Base-by-base conservation (phyloP, 106 monocot species). In the Alisma plantagoaquatica region DNA sequence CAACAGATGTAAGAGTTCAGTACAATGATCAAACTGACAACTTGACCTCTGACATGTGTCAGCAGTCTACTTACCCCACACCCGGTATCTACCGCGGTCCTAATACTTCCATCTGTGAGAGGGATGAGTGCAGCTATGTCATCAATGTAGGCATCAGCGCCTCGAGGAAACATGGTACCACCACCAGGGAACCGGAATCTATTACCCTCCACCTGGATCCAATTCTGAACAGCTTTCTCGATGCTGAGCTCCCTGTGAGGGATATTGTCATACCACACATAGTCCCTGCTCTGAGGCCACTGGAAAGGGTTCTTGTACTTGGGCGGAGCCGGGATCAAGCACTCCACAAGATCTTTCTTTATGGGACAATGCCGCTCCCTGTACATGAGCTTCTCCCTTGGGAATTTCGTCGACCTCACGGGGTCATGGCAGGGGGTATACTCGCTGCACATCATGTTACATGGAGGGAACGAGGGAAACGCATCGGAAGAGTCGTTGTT, bases 181-280 rank as follows among this genome's bases (percentile, higher is more conserved):
- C 84, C 84, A 4, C 84, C 84, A 2, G 84, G 79, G 48, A 85
- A 85, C 26, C 75, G 33, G 27, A 85, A 76, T 26, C 73, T 66
- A 5, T 85, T 58, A 0, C 73, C 79, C 23, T 84, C 72, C 3
- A 85, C 79, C 29, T 85, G 84, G 46, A 85, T 67, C 84, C 84
- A 85, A 48, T 85, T 85, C 69, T 85, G 84, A 28, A 79, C 79
- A 10, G 84, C 75, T 54, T 75, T 84, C 65, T 84, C 84, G 19
- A 84, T 79, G 61, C 84, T 84, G 20, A 84, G 79, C 23, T 75
- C 75, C 59, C 57, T 51, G 38, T 75, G 75, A 22, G 75, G 75
- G 21, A 75, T 75, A 59, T 75, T 75, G 33, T 75, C 75, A 25
- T 50, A 75, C 75, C 75, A 75, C 25, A 69, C 75, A 19, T 64